Conservation (phyloP, 768 basidiomycete species). For the Tulasnella sp. region DNA sequence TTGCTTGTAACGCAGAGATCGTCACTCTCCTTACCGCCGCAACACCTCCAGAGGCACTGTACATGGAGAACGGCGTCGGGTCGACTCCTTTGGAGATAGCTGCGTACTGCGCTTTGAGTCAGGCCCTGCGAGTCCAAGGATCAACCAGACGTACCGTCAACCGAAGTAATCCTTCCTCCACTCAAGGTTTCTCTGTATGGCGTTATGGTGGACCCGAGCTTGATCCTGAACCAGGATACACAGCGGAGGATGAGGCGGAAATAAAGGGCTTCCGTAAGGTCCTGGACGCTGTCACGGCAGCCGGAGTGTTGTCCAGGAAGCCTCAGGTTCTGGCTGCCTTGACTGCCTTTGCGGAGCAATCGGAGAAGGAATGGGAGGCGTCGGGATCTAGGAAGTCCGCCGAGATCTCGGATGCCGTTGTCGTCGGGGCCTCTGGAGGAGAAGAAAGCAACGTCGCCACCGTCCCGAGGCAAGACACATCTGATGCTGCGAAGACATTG, state of each 20-base stretch:
- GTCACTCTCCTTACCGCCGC: conserved; percentile 32
- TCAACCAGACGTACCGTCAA: neutral
- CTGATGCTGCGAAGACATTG: neutral
- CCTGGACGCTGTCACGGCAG: neutral
- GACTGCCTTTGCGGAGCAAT: neutral
- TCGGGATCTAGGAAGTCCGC: neutral
- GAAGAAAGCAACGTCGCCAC: too few relatives aligned
- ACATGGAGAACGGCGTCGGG: conserved; percentile 38
- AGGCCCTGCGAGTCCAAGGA: neutral
- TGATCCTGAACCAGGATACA: neutral
- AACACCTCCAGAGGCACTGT: conserved; percentile 31
- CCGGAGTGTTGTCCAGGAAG: neutral
- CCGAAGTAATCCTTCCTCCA: neutral
- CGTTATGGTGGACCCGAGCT: neutral
- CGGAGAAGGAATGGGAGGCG: neutral
- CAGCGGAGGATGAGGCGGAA: neutral
- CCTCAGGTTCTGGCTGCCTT: neutral
- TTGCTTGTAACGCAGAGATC: conserved; percentile 29
- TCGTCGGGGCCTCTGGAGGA: too few relatives aligned
- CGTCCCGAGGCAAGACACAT: neutral
- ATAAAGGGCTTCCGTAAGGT: neutral
- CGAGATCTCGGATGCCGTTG: too few relatives aligned
- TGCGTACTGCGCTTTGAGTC: neutral
- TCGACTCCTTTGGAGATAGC: conserved; percentile 27
- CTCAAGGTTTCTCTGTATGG: neutral